Evolutionary conservation across 441 rosid species (phyloP), one percentile per base, ranked within the genome.

Genomic region (Brassica balearica): DNA sequence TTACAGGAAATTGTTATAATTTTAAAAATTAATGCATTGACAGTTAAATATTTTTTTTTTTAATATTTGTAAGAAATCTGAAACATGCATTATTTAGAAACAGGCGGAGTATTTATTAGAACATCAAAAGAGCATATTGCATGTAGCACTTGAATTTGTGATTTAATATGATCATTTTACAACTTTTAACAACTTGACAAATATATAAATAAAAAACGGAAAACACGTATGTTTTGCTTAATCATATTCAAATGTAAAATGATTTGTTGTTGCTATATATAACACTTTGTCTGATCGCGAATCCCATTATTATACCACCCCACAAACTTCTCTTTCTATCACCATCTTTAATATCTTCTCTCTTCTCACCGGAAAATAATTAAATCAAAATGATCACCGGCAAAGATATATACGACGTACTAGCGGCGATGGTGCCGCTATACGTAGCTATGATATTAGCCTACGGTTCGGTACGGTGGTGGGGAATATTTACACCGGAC

Each of bases 401-500:
- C 3, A 88, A 86, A 56, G 97, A 91, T 41, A 86, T 92, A 51
- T 92, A 91, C 83, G 92, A 95, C 71, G 97, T 95, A 61, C 87
- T 95, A 23, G 92, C 97, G 1, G 97, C 97, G 6, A 85, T 91
- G 64, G 92, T 95, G 14, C 98, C 98, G 15, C 79, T 95, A 34
- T 95, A 92, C 48, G 95, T 92, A 19, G 97, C 97, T 17, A 91
- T 95, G 97, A 80, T 90, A 10, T 70, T 92, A 17, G 97, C 97
- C 15, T 92, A 88, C 25, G 96, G 94, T 19, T 92, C 97, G 8
- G 97, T 92, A 20, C 81, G 92, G 58, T 90, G 97, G 97, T 90
- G 97, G 97, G 91, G 89, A 68, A 90, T 94, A 76, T 91, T 94
- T 85, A 87, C 95, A 1, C 92, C 97, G 1, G 91, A 90, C 68